Evolutionary conservation across 2,329 filamentous ascomycete genomes (phyloP), one percentile per base, ranked within the genome.

Genomic region (Tolypocladium album): DNA sequence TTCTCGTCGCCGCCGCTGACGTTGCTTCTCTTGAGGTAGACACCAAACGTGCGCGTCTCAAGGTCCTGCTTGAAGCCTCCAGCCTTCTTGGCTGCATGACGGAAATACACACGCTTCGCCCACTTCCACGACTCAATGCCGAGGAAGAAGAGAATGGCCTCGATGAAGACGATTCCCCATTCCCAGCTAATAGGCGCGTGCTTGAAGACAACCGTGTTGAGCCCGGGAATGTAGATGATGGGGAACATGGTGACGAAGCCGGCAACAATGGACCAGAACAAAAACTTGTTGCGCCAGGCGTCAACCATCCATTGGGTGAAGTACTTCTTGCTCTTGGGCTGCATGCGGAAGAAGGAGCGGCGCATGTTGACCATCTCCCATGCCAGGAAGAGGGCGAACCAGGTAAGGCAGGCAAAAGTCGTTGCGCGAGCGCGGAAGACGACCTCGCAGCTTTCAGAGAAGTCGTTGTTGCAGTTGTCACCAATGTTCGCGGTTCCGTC

Each of bases 361-460:
- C 88, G 83, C 75, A 88, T 80, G 63, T 88, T 79, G 61, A 89
- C 78, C 81, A 89, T 87, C 67, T 90, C 87, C 88, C 88, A 90
- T 0, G 88, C 88, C 12, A 89, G 79, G 75, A 90, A 88, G 31
- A 90, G 79, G 0, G 87, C 86, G 61, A 86, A 87, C 87, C 87
- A 90, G 1, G 88, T 90, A 59, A 90, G 75, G 63, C 82, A 87
- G 22, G 86, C 86, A 69, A 90, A 90, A 7, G 84, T 87, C 1
- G 88, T 89, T 0, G 86, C 86, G 8, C 88, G 85, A 1, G 87
- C 88, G 20, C 85, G 83, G 78, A 86, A 89, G 6, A 88, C 83
- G 0, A 80, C 78, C 47, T 82, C 78, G 68, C 86, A 89, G 8
- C 70, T 70, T 0, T 73, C 66, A 15, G 72, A 76, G 68, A 84